Conservation (phyloP, 1,284 basidiomycete species). For the Irpex lacteus region DNA sequence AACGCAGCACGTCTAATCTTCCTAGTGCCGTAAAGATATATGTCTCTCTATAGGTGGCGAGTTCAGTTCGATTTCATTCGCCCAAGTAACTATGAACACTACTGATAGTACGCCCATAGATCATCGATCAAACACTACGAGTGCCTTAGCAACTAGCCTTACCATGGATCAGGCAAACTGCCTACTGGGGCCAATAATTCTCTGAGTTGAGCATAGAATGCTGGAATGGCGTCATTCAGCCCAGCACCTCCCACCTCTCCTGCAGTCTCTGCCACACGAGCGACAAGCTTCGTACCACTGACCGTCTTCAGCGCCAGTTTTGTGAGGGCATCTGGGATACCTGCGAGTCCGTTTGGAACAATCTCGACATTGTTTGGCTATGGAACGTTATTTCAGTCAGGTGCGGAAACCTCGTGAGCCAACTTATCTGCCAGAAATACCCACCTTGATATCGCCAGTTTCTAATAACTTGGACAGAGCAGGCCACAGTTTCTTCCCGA, state of each 20-base stretch:
- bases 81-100: too few relatives aligned
- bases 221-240: background rate
- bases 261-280: constrained; percentile 25
- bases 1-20: too few relatives aligned
- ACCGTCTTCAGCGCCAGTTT: constrained; percentile 21
- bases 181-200: background rate
- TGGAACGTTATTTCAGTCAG: background rate
- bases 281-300: constrained; percentile 29
- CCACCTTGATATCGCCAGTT: constrained; percentile 12
- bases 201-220: background rate
- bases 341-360: constrained; percentile 27
- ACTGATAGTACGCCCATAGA: too few relatives aligned
- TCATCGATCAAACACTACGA: too few relatives aligned
- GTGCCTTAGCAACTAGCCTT: background rate
- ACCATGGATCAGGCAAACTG: background rate
- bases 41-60: too few relatives aligned
- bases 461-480: constrained; percentile 13
- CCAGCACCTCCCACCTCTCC: constrained; percentile 5
- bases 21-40: too few relatives aligned
- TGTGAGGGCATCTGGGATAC: constrained; percentile 25
- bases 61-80: too few relatives aligned
- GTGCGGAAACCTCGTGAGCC: background rate
- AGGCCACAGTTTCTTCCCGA: constrained; percentile 12
- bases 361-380: constrained; percentile 23
- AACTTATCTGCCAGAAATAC: background rate